These are phyloP conservation scores for Dendryphion nanum DNA, from an alignment of 2,329 filamentous ascomycete species.

Conservation along the genomic window DNA sequence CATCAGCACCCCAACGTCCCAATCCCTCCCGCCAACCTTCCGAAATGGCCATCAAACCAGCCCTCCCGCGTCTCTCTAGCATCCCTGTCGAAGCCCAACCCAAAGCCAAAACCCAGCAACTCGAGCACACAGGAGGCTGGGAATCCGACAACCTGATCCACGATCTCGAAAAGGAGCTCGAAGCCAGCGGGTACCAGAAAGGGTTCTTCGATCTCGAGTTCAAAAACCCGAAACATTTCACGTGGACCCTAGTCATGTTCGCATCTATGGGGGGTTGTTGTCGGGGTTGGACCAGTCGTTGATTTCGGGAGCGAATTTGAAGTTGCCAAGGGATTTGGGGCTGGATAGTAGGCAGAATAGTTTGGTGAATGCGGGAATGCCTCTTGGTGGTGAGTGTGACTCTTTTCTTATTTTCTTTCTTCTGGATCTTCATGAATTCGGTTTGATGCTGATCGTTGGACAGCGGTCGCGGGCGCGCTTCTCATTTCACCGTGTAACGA, in stretches of 20 bases:
- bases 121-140: conserved; percentile 39
- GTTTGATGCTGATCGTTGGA: no score
- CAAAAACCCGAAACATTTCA: conserved; percentile 63
- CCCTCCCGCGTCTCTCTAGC: conserved; percentile 20
- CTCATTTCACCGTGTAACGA: conserved; percentile 68
- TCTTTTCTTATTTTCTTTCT: neutral
- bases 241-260: conserved; percentile 66
- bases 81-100: conserved; percentile 13
- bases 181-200: conserved; percentile 36
- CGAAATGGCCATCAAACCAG: no score
- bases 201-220: conserved; percentile 56
- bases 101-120: conserved; percentile 30
- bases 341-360: conserved; percentile 58
- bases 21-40: no score
- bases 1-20: no score
- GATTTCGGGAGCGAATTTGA: conserved; percentile 69
- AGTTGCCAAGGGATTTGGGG: conserved; percentile 58
- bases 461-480: conserved; percentile 67
- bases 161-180: conserved; percentile 40
- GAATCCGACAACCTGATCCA: conserved; percentile 46
- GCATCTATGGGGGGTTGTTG: conserved; percentile 71
- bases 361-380: conserved; percentile 69
- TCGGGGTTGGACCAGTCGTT: conserved; percentile 72
- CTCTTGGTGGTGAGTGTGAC: conserved; percentile 51
- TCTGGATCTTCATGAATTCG: no score